phyloP scores from a whole-genome alignment of 768 basidiomycete genomes.

The Holtermannia corniformis region DNA sequence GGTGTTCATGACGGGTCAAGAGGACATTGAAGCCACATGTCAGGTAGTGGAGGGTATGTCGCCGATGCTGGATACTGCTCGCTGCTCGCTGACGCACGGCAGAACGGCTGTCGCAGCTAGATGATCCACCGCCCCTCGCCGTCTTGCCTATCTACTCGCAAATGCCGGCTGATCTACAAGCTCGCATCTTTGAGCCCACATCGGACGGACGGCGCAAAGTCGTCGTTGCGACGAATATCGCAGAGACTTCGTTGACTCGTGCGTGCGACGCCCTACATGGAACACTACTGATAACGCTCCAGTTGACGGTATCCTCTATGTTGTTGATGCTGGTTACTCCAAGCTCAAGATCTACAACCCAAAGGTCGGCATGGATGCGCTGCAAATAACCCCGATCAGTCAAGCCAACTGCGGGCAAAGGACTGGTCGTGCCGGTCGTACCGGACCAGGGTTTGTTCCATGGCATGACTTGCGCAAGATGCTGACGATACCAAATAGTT shows the following conservation, averaged over 20 bases:
- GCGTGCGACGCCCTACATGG: conserved; percentile 7
- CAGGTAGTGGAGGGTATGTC: conserved; percentile 75
- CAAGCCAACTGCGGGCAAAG: conserved; percentile 97
- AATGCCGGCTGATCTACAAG: conserved; percentile 98
- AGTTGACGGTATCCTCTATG: conserved; percentile 97
- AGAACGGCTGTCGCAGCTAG: conserved; percentile 89
- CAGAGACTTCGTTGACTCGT: conserved; percentile 95
- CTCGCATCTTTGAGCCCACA: conserved; percentile 93
- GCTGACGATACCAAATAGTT: conserved; percentile 45
- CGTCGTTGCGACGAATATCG: conserved; percentile 97
- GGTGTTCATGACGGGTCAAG: conserved; percentile 90
- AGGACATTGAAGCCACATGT: conserved; percentile 96
- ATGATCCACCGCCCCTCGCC: conserved; percentile 75
- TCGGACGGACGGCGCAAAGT: conserved; percentile 90
- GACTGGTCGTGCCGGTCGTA: conserved; percentile 91
- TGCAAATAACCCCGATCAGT: conserved; percentile 98
- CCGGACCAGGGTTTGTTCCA: conserved; percentile 75
- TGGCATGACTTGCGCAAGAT: background rate
- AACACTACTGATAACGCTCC: background rate
- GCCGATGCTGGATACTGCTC: background rate
- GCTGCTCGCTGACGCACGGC: conserved; percentile 9
- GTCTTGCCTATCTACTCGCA: conserved; percentile 98
- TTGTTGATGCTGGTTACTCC: conserved; percentile 92
- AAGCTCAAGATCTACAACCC: conserved; percentile 99
- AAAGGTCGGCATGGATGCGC: conserved; percentile 96